Evolutionary conservation across 208 protist species (phyloP), one percentile per base, ranked within the genome.

Genomic region (Leishmania braziliensis): DNA sequence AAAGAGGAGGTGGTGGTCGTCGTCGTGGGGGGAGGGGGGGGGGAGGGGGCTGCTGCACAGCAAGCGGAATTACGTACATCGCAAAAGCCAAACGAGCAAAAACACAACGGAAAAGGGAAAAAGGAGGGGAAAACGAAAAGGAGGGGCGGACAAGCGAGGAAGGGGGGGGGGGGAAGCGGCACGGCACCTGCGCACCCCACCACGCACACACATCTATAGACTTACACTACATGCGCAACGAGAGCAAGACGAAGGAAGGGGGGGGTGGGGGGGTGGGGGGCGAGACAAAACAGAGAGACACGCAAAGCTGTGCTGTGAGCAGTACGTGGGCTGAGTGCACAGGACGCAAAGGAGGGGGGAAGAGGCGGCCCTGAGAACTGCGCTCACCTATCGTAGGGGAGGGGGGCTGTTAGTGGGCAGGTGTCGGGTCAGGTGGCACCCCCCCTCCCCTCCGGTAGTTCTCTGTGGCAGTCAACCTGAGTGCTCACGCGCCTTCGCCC

Each of bases 41-140:
- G 20, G 36, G 16, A 51, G n/a, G 5, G 54, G 29, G 62, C 4
- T 26, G 62, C 23, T 10, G 33, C 29, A 63, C 18, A n/a, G 20
- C 14, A 76, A 72, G 33, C 16, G 51, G 65, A 43, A 43, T 54
- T 46, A 53, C 66, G 9, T 77, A 43, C 39, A 33, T 16, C 46
- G 33, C 46, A 60, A 74, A 69, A 36, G 65, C 18, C 53, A 46
- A 46, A 33, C 58, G 26, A 2, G 58, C 58, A 48, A 65, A 54
- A 63, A 60, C 6, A 76, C 10, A 76, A 39, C 18, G 62, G 54
- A 76, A 68, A 43, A 74, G 70, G 77, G 50, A 75, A 77, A 70
- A 60, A 65, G 50, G 65, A 63, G 39, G 50, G 29, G 39, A 8
- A 36, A 50, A 20, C 16, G 65, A 72, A 29, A 43, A 58, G 70